These are phyloP conservation scores for Selaginella moellendorffii DNA, from an alignment of 75 land plant genomes.

Conservation along the genomic window DNA sequence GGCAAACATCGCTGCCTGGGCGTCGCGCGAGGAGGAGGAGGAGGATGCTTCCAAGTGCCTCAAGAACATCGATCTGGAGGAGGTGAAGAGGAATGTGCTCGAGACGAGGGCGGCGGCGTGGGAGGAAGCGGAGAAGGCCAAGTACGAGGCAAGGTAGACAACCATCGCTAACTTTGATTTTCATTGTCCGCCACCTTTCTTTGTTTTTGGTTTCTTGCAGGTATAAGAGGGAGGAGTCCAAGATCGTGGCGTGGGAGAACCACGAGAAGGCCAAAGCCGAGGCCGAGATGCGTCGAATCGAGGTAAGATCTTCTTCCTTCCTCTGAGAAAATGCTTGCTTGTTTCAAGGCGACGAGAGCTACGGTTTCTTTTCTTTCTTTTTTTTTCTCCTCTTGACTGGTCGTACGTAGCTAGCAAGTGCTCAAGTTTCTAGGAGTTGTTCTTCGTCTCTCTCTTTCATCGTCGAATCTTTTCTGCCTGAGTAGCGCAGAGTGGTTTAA, in stretches of 20 bases:
- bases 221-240: constrained; percentile 66
- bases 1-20: constrained; percentile 58
- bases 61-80: constrained; percentile 28
- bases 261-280: constrained; percentile 69
- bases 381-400: too few species aligned
- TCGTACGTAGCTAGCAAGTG: too few species aligned
- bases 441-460: too few species aligned
- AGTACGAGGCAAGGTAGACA: constrained; percentile 63
- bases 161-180: neutral
- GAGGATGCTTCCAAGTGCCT: constrained; percentile 37
- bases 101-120: constrained; percentile 72
- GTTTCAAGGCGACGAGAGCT: neutral
- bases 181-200: neutral
- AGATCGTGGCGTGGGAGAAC: constrained; percentile 83
- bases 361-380: neutral
- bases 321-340: neutral
- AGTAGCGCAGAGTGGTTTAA: neutral
- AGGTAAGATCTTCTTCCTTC: too few species aligned
- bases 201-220: constrained; percentile 22
- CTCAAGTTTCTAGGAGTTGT: too few species aligned
- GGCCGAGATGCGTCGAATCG: constrained; percentile 57
- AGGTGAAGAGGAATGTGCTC: constrained; percentile 29
- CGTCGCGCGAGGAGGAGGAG: constrained; percentile 61
- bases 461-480: neutral
- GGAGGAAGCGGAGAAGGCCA: constrained; percentile 90